Conservation (phyloP, 1,284 basidiomycete genomes). For the Austropuccinia psidii region DNA sequence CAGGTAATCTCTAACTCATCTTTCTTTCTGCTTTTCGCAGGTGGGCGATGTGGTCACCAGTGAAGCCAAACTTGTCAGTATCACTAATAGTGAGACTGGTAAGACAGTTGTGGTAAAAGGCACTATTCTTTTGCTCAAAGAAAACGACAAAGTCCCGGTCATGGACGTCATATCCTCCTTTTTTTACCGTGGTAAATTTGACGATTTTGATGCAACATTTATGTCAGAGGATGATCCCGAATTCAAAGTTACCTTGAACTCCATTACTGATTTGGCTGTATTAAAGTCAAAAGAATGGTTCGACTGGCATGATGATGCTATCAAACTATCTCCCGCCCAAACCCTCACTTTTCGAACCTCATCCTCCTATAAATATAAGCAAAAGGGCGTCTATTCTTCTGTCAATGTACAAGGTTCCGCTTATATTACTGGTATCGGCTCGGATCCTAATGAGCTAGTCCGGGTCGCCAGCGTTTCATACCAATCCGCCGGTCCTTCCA, state of each 20-base stretch:
- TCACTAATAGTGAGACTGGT: slow-evolving; percentile 82
- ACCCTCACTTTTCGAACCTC: slow-evolving; percentile 80
- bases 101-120: slow-evolving; percentile 72
- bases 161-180: slow-evolving; percentile 92
- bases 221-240: slow-evolving; percentile 82
- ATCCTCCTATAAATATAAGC: slow-evolving; percentile 80
- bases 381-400: slow-evolving; percentile 73
- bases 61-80: slow-evolving; percentile 77
- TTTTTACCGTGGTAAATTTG: slow-evolving; percentile 90
- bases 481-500: slow-evolving; percentile 66
- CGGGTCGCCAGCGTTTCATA: slow-evolving; percentile 84
- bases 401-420: slow-evolving; percentile 77
- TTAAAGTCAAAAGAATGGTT: slow-evolving; percentile 97
- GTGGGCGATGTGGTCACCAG: slow-evolving; percentile 86
- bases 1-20: not conserved
- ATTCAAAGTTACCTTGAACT: slow-evolving; percentile 68
- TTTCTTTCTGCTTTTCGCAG: slow-evolving; percentile 40
- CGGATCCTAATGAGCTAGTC: slow-evolving; percentile 54
- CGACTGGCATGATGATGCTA: slow-evolving; percentile 77
- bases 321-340: slow-evolving; percentile 69
- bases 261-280: slow-evolving; percentile 76
- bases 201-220: slow-evolving; percentile 91
- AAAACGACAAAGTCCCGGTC: slow-evolving; percentile 59
- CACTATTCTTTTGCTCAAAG: slow-evolving; percentile 71
- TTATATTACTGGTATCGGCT: slow-evolving; percentile 46